A percentile compares a stretch with the other conserved stretches of the same genome.
phyloP scores from a whole-genome alignment of 805 yeast genomes.

The Candida railenensis region DNA sequence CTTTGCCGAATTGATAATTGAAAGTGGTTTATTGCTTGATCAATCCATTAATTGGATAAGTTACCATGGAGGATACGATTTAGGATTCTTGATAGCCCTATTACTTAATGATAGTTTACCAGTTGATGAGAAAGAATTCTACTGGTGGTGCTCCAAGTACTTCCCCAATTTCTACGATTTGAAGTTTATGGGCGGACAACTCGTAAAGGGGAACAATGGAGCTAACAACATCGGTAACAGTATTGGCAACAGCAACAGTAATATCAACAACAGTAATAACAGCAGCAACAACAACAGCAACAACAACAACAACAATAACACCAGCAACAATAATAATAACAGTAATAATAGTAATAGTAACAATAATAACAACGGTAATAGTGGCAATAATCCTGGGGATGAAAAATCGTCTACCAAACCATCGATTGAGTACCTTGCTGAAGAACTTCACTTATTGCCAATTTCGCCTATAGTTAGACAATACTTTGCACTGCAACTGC shows the following conservation, averaged over 20 bases:
- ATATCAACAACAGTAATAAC: not conserved
- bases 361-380: not conserved
- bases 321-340: slow-evolving; percentile 7
- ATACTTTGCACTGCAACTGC: slow-evolving; percentile 24
- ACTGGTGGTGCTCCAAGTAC: slow-evolving; percentile 64
- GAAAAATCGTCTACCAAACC: slow-evolving; percentile 28
- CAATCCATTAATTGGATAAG: slow-evolving; percentile 80
- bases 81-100: slow-evolving; percentile 82
- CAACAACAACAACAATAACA: slow-evolving; percentile 3
- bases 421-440: slow-evolving; percentile 63
- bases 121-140: slow-evolving; percentile 72
- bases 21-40: slow-evolving; percentile 81
- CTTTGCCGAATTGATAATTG: slow-evolving; percentile 81
- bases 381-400: not conserved
- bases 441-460: slow-evolving; percentile 63
- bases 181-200: slow-evolving; percentile 50
- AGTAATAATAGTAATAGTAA: not conserved
- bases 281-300: not conserved
- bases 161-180: slow-evolving; percentile 86
- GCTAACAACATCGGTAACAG: slow-evolving; percentile 9
- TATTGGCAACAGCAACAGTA: slow-evolving; percentile 9
- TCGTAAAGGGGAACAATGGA: slow-evolving; percentile 22
- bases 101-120: slow-evolving; percentile 79
- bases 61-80: slow-evolving; percentile 91
- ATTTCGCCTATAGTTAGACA: slow-evolving; percentile 51